Conservation (phyloP, 768 basidiomycete species). For the Arthromyces matolae region DNA sequence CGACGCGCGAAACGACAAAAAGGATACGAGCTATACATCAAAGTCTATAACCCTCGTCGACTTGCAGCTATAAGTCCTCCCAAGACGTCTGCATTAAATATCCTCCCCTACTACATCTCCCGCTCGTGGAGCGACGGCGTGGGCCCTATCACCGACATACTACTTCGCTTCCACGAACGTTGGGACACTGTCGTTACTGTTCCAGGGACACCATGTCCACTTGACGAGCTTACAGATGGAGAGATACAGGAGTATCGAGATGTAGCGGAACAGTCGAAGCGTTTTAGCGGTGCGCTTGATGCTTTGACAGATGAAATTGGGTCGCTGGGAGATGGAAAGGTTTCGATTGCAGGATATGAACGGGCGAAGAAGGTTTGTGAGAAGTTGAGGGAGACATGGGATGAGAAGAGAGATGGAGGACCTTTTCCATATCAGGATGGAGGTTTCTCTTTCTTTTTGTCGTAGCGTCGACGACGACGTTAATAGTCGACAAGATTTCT, state of each 20-base stretch:
- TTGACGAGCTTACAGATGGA: conserved; percentile 1
- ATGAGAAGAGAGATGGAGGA: neutral
- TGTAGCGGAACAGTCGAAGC: neutral
- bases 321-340: conserved; percentile 1
- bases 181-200: conserved; percentile 3
- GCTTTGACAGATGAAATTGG: neutral
- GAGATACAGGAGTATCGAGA: conserved; percentile 3
- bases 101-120: conserved; percentile 2
- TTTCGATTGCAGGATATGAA: neutral
- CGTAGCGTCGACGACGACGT: neutral
- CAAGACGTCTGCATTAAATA: too few species aligned
- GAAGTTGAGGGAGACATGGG: neutral
- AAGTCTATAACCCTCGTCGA: too few species aligned
- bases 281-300: conserved; percentile 1
- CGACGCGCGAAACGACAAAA: too few species aligned
- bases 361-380: neutral
- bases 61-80: too few species aligned
- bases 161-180: neutral
- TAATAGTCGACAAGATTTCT: too few species aligned
- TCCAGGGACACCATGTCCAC: too few species aligned
- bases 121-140: conserved; percentile 4
- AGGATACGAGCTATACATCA: neutral
- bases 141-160: neutral
- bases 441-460: conserved; percentile 5
- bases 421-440: conserved; percentile 7